Conservation (phyloP, 192 early-diverging fungal genomes). For the Coemansia sp. region DNA sequence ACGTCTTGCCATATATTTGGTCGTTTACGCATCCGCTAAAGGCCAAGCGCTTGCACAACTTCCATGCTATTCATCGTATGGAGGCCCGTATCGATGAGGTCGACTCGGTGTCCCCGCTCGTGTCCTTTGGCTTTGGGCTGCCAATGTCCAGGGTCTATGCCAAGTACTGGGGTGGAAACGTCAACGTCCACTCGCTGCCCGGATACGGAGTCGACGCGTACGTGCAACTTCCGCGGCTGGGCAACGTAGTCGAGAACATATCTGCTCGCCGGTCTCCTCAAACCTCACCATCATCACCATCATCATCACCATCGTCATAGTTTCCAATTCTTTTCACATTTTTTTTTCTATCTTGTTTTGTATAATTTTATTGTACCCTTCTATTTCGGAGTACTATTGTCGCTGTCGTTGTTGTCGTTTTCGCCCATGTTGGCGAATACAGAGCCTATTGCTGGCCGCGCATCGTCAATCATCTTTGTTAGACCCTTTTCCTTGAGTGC, state of each 20-base stretch:
- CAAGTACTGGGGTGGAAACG: constrained; percentile 93
- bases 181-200: constrained; percentile 79
- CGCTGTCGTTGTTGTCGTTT: neutral
- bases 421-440: constrained; percentile 15
- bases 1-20: constrained; percentile 75
- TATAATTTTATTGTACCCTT: neutral
- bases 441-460: constrained; percentile 71
- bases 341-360: too few relatives aligned
- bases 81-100: constrained; percentile 76
- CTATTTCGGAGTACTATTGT: neutral
- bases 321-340: too few relatives aligned
- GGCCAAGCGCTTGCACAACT: constrained; percentile 64
- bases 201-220: constrained; percentile 94
- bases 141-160: constrained; percentile 91
- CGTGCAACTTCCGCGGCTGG: constrained; percentile 74
- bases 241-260: constrained; percentile 62
- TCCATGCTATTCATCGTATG: constrained; percentile 76
- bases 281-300: neutral
- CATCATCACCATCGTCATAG: too few relatives aligned
- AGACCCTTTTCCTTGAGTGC: constrained; percentile 84
- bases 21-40: constrained; percentile 74
- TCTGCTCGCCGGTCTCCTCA: constrained; percentile 11
- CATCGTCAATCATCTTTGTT: constrained; percentile 82
- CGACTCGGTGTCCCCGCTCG: constrained; percentile 31
- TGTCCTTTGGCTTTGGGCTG: constrained; percentile 85